phyloP scores from a whole-genome alignment of 768 basidiomycete species.

The Mycena galericulata region DNA sequence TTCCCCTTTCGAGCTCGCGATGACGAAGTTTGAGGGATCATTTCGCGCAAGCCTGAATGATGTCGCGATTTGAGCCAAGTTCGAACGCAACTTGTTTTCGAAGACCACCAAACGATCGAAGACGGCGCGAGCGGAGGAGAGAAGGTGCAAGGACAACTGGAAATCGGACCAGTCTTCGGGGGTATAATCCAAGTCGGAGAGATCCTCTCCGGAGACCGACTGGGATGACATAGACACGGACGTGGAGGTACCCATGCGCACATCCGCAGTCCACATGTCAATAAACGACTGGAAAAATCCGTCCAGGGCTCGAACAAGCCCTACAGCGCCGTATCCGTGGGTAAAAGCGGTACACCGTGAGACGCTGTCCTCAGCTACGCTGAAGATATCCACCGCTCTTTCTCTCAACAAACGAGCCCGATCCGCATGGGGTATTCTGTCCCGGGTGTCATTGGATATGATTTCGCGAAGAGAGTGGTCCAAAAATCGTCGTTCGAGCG shows the following conservation, averaged over 20 bases:
- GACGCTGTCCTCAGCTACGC: conserved; percentile 83
- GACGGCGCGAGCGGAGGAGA: conserved; percentile 83
- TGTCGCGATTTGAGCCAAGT: conserved; percentile 69
- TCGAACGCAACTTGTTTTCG: conserved; percentile 74
- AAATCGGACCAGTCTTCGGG: conserved; percentile 91
- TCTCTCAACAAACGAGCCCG: conserved; percentile 79
- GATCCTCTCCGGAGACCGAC: conserved; percentile 64
- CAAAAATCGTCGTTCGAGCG: conserved; percentile 80
- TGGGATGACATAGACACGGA: conserved; percentile 42
- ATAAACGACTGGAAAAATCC: conserved; percentile 78
- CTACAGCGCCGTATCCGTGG: conserved; percentile 86
- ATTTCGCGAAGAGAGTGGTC: conserved; percentile 67
- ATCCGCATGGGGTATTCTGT: conserved; percentile 54
- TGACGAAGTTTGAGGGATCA: conserved; percentile 65
- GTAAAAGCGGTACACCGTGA: conserved; percentile 83
- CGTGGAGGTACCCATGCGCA: conserved; percentile 53
- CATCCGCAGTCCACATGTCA: conserved; percentile 67
- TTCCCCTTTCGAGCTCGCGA: conserved; percentile 74
- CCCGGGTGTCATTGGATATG: conserved; percentile 56
- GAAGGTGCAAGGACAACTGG: conserved; percentile 83
- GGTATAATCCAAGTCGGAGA: conserved; percentile 88
- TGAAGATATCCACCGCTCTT: conserved; percentile 79
- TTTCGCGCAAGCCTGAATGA: conserved; percentile 67
- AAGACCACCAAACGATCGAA: conserved; percentile 75
- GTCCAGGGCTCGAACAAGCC: conserved; percentile 82